Base-by-base conservation (phyloP, 2,329 filamentous ascomycete genomes). In the Colletotrichum sansevieriae region DNA sequence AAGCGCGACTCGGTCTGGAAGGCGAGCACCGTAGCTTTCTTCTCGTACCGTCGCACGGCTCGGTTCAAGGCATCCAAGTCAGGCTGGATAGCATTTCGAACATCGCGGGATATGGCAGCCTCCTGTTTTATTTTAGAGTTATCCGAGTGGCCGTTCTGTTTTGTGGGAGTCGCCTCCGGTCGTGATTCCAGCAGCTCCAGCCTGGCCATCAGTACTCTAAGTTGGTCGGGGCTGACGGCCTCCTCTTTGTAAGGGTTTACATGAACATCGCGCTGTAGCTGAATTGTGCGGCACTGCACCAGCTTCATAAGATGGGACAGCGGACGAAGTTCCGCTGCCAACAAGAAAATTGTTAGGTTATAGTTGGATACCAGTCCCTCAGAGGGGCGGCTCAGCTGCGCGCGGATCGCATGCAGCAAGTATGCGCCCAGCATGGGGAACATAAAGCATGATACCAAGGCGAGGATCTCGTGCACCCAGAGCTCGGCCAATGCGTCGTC, bases 301-400 rank as follows among this genome's bases (percentile, higher is more conserved):
- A 98, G 87, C 76, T 91, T 93, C 70, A 97, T 88, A 29, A 97
- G 81, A 76, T 98, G 95, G 1, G 92, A 89, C 56, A 94, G 82
- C 0, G 95, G 95, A 3, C 93, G 90, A 33, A 98, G 83, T 79
- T 98, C 95, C 3, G 95, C 92, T 1, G 92, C 93, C 18, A 97
- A 85, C 3, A 97, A 83, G 78, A 98, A 98, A 60, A 98, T 93
- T 12, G 91, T 94, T 63, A 98, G 84, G 78, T 98, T 98, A 81
- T 95, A 97, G 78, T 97, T 93, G 4, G 94, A 97, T 7, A 98
- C 91, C 11, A 98, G 83, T 1, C 93, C 93, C 77, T 97, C 94
- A 0, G 94, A 94, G 0, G 92, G 93, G 2, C 92, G 87, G 25
- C 92, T 95, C 18, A 98, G 87, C 74, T 95, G 93, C 9, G 86